Conservation (phyloP, 1,284 basidiomycete genomes). For the Crepidotus sp. region DNA sequence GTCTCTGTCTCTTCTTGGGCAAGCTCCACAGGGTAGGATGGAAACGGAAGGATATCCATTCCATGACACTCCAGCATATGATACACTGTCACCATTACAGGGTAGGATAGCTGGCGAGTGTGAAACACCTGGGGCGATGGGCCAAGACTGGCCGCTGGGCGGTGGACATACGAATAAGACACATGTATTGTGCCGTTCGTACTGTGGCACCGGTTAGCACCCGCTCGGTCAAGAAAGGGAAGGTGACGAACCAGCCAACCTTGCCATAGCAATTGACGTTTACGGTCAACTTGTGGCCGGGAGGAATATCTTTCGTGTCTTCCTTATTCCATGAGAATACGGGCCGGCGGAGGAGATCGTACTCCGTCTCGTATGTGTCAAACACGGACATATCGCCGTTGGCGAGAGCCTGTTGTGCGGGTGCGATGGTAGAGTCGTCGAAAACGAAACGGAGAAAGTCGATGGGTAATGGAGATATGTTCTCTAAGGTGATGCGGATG, state of each 20-base stretch:
- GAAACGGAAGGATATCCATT: conserved; percentile 70
- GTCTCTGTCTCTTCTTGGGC: conserved; percentile 7
- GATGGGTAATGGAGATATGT: conserved; percentile 73
- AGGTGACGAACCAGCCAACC: conserved; percentile 69
- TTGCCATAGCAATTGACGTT: conserved; percentile 79
- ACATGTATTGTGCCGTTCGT: conserved; percentile 71
- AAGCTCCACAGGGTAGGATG: conserved; percentile 27
- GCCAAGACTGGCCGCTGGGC: conserved; percentile 28
- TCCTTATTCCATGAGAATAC: conserved; percentile 73
- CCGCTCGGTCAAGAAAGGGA: neutral
- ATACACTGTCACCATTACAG: conserved; percentile 86
- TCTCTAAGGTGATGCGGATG: conserved; percentile 81
- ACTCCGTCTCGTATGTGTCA: conserved; percentile 88
- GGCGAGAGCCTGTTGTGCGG: conserved; percentile 65
- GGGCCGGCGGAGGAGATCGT: conserved; percentile 68
- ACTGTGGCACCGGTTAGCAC: conserved; percentile 31
- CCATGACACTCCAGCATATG: conserved; percentile 81
- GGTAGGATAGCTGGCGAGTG: conserved; percentile 76
- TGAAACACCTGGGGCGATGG: conserved; percentile 52
- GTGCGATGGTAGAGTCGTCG: conserved; percentile 78
- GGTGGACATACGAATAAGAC: conserved; percentile 71
- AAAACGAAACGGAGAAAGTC: conserved; percentile 83
- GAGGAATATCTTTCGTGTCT: conserved; percentile 40
- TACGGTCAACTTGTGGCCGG: conserved; percentile 64
- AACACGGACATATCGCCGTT: conserved; percentile 77